phyloP scores from a whole-genome alignment of 495 filamentous ascomycete genomes.

The Rusavskia elegans region DNA sequence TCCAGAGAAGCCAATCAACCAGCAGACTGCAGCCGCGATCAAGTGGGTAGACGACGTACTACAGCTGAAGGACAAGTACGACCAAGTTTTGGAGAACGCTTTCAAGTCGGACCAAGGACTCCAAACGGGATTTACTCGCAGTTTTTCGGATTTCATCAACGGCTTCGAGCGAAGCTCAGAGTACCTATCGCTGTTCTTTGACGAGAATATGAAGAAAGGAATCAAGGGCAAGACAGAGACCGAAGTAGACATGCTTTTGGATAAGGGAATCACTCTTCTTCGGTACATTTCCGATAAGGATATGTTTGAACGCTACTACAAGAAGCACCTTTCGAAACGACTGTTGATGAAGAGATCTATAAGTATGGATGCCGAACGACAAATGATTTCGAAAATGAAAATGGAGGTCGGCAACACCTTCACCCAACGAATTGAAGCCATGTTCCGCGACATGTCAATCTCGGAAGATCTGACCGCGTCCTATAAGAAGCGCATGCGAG shows the following conservation, averaged over 20 bases:
- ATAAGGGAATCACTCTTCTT: conserved; percentile 77
- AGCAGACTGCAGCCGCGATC: conserved; percentile 67
- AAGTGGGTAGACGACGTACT: conserved; percentile 93
- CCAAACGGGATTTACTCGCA: conserved; percentile 65
- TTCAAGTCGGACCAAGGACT: conserved; percentile 63
- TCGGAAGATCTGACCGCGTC: conserved; percentile 69
- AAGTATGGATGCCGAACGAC: conserved; percentile 79
- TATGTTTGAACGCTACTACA: conserved; percentile 94
- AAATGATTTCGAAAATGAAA: conserved; percentile 95
- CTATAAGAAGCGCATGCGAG: conserved; percentile 53
- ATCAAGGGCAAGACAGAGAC: conserved; percentile 82
- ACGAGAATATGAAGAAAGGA: conserved; percentile 88
- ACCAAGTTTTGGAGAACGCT: conserved; percentile 50
- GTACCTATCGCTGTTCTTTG: conserved; percentile 90
- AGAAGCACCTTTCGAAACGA: conserved; percentile 83
- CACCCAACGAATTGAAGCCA: conserved; percentile 80
- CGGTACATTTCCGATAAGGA: conserved; percentile 85
- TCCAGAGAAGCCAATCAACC: conserved; percentile 32
- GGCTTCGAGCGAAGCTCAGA: conserved; percentile 67
- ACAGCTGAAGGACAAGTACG: conserved; percentile 75
- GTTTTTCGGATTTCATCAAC: conserved; percentile 86
- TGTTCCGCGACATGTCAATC: conserved; percentile 95
- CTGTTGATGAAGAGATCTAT: conserved; percentile 74
- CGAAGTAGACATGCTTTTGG: conserved; percentile 74
- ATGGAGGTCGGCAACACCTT: conserved; percentile 88